A percentile compares a stretch with the other conserved stretches of the same genome.
Conservation (phyloP, 441 rosid species). For the Breynia disticha region DNA sequence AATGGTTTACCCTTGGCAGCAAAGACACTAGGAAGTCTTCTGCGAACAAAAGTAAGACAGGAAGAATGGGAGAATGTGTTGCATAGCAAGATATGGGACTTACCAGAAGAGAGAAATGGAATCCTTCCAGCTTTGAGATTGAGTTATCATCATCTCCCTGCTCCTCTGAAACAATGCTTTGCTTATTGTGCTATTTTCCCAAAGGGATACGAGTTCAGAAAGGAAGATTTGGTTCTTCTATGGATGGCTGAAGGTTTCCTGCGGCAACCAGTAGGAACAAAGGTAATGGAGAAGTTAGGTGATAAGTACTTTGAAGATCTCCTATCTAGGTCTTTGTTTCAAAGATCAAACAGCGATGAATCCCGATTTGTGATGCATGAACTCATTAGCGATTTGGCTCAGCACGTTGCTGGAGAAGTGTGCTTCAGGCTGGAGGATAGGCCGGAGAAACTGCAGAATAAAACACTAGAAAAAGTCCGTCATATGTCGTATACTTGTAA, state of each 20-base stretch:
- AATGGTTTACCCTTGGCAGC: not conserved
- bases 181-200: conserved; percentile 3
- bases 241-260: not conserved
- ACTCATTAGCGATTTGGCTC: not conserved
- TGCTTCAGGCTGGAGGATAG: conserved; percentile 1
- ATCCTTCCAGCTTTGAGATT: conserved; percentile 1
- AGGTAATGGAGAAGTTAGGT: not conserved
- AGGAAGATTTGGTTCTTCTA: conserved; percentile 1
- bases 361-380: not conserved
- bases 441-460: not conserved
- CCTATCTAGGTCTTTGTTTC: not conserved
- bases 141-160: conserved; percentile 5
- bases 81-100: not conserved
- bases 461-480: not conserved
- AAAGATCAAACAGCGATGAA: not conserved
- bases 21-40: not conserved
- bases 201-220: not conserved
- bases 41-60: not conserved
- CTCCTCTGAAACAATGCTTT: not conserved
- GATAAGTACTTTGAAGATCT: not conserved
- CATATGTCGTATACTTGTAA: not conserved
- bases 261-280: not conserved
- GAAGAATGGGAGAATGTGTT: not conserved
- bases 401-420: not conserved
- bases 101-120: not conserved